Conservation (phyloP, 2,329 filamentous ascomycete species). For the Colletotrichum agaves region DNA sequence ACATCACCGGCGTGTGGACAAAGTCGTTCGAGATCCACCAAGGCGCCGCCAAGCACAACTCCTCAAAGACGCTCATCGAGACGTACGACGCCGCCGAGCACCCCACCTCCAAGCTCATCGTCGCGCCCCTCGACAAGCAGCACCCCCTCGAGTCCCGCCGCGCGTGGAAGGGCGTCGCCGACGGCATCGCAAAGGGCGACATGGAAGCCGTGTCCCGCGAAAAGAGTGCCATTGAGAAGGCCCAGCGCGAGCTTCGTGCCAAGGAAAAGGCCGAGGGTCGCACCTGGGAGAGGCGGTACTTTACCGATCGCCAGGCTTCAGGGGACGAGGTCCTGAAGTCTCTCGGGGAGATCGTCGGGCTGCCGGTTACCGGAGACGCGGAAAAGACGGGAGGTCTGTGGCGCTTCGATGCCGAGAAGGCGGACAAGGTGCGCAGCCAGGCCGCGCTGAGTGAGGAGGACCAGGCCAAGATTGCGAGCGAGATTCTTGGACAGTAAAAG, state of each 20-base stretch:
- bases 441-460: conserved; percentile 55
- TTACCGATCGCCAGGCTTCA: conserved; percentile 63
- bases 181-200: conserved; percentile 82
- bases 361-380: conserved; percentile 62
- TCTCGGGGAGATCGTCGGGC: conserved; percentile 58
- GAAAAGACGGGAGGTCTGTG: conserved; percentile 72
- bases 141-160: conserved; percentile 88
- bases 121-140: conserved; percentile 81
- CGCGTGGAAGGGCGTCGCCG: conserved; percentile 88
- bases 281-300: conserved; percentile 87
- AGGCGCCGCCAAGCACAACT: conserved; percentile 64
- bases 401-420: conserved; percentile 65
- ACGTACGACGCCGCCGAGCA: conserved; percentile 68
- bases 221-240: conserved; percentile 90
- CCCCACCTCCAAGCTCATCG: conserved; percentile 72
- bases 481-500: conserved; percentile 45
- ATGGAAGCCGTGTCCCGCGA: conserved; percentile 82
- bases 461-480: conserved; percentile 63
- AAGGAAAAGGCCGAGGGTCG: conserved; percentile 79
- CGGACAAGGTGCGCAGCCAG: conserved; percentile 72
- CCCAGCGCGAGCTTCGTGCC: conserved; percentile 79
- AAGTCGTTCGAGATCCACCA: conserved; percentile 83
- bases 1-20: conserved; percentile 91
- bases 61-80: conserved; percentile 61
- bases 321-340: conserved; percentile 56